phyloP scores from a whole-genome alignment of 176 grass and related monocot genomes.

The Melocanna baccifera region DNA sequence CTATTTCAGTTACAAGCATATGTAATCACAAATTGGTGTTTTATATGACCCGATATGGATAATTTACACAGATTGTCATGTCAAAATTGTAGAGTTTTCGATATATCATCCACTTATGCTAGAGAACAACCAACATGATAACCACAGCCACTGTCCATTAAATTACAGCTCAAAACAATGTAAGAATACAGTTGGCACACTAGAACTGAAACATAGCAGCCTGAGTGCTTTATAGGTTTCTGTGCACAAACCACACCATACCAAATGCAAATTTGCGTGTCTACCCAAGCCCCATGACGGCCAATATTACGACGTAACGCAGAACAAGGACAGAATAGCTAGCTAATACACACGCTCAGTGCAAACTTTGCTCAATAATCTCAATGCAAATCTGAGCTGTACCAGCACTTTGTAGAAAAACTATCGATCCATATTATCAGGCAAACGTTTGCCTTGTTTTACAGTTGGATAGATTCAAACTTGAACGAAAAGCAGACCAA shows the following conservation, averaged over 20 bases:
- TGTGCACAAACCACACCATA: neutral
- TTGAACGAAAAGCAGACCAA: neutral
- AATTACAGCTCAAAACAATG: neutral
- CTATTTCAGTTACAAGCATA: slow-evolving; percentile 7
- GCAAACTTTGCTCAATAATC: neutral
- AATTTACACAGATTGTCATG: neutral
- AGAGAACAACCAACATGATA: neutral
- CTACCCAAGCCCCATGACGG: neutral
- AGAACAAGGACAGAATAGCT: neutral
- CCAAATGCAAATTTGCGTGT: neutral
- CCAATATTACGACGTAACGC: neutral
- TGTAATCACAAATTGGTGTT: neutral
- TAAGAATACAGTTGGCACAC: neutral
- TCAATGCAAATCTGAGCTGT: neutral
- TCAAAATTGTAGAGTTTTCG: neutral
- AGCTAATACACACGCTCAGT: no score
- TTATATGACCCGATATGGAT: neutral
- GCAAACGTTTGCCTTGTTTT: neutral
- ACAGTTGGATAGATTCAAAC: neutral
- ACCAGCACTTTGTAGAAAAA: neutral
- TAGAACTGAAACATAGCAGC: neutral
- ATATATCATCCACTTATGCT: neutral
- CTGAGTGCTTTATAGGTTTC: neutral
- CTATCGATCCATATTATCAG: neutral
- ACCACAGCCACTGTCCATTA: neutral